Conservation (phyloP, 179 eudicot species). For the Pouteria campechiana region DNA sequence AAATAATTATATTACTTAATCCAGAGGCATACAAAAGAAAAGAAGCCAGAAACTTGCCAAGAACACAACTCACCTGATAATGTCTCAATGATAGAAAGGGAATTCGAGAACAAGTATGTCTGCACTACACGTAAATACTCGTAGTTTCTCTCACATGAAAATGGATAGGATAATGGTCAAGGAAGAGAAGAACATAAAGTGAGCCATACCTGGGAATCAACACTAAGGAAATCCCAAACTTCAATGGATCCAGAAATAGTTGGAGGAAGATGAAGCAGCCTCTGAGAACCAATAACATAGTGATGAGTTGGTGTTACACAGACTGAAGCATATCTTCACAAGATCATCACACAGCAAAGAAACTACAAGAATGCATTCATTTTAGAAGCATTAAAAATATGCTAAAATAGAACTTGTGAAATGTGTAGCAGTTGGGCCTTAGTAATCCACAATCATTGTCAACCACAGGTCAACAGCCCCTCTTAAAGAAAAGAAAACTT, state of each 20-base stretch:
- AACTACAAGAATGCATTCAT: too few relatives aligned
- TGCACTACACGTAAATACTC: constrained; percentile 29
- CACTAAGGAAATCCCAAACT: constrained; percentile 99
- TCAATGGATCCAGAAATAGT: constrained; percentile 88
- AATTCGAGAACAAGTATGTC: constrained; percentile 83
- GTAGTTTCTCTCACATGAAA: constrained; percentile 6
- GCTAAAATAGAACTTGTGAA: too few relatives aligned
- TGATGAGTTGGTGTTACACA: too few relatives aligned
- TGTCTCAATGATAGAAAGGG: constrained; percentile 81
- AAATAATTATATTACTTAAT: constrained; percentile 6
- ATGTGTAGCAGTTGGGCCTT: too few relatives aligned
- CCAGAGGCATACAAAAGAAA: background rate
- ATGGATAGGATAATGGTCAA: too few relatives aligned
- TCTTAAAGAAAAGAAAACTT: too few relatives aligned
- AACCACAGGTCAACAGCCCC: too few relatives aligned
- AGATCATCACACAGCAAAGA: too few relatives aligned
- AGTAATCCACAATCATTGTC: too few relatives aligned
- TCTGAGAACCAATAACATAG: constrained; percentile 34
- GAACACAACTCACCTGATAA: constrained; percentile 49
- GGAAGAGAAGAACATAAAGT: constrained; percentile 1
- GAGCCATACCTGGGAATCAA: constrained; percentile 96
- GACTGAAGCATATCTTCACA: too few relatives aligned
- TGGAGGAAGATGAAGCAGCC: constrained; percentile 91
- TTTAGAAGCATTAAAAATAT: too few relatives aligned
- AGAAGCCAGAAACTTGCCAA: background rate